Evolutionary conservation across 345 rosid genomes (phyloP), one percentile per base, ranked within the genome.

Genomic region (Dipteronia sinensis): DNA sequence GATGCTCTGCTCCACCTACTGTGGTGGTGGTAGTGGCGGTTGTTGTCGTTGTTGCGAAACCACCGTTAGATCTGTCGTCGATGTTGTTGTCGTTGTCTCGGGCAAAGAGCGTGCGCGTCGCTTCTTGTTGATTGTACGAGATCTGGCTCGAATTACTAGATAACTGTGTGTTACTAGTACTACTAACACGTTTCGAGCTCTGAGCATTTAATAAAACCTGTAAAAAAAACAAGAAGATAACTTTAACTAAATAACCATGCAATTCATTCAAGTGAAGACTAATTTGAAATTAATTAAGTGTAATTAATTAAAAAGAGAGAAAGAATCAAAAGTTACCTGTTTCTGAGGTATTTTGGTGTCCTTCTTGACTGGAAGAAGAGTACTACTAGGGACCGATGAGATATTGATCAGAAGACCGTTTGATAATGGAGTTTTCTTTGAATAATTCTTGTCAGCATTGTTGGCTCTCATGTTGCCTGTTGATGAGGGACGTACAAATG

Each of bases 281-380:
- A 2, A 16, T 49, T 1, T 31, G 7, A 56, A 40, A 71, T 29
- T 7, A 12, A 42, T 17, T 10, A 9, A 49, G 16, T 13, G 19
- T 34, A 34, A 42, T 8, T 42, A 42, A 42, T 42, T 38, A 63
- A 46, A 17, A 10, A 23, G 22, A 53, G 20, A 53, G 20, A n/a
- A 49, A 53, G 38, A 64, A 71, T 74, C 6, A 59, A 34, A 34
- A 34, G 38, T 34, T 84, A 92, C 98, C 91, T 87, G 93, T 66
- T 91, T 91, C 55, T 77, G 86, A 71, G 88, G 89, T 70, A 85
- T 77, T 79, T 82, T 82, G 8, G 89, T 84, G 42, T 87, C 90
- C 87, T 84, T 96, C 87, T 90, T 96, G 74, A 89, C 86, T 2
- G 97, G 91, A 73, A 93, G 90, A 71, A 88, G 81, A 65, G 38